phyloP scores from a whole-genome alignment of 768 basidiomycete species.

The Leucogyrophana mollusca region DNA sequence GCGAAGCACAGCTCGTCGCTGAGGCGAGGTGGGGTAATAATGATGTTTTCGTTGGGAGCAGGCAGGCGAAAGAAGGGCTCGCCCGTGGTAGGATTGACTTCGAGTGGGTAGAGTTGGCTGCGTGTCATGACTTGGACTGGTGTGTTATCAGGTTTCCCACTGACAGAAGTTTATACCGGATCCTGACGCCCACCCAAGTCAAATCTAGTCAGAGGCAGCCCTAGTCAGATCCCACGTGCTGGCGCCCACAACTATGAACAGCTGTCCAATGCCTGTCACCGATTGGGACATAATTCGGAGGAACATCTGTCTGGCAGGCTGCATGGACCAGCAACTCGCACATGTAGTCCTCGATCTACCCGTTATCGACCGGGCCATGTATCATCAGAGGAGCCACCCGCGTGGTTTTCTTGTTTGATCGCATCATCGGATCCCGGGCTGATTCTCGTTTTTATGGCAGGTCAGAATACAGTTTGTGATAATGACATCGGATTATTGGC shows the following conservation, averaged over 20 bases:
- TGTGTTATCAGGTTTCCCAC: background rate
- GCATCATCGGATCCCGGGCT: no score
- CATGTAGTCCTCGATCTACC: no score
- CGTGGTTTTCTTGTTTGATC: no score
- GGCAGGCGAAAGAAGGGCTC: conserved; percentile 59
- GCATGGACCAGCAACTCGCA: no score
- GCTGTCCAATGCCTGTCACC: conserved; percentile 1
- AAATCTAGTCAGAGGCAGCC: background rate
- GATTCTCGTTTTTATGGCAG: no score
- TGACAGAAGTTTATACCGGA: no score
- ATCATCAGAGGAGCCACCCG: no score
- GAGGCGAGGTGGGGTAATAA: conserved; percentile 57
- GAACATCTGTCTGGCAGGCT: no score
- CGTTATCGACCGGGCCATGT: no score
- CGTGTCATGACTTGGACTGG: conserved; percentile 11
- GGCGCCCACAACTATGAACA: background rate
- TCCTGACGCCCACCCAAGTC: no score
- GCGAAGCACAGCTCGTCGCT: conserved; percentile 39
- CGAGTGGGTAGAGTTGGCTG: conserved; percentile 36
- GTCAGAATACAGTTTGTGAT: no score
- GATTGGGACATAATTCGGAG: background rate
- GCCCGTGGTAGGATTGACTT: conserved; percentile 39
- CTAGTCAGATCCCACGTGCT: background rate
- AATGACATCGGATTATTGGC: no score
- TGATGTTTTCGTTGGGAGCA: conserved; percentile 48